Conservation (phyloP, 371 early-diverging fungal species). For the Chytridiales sp. region DNA sequence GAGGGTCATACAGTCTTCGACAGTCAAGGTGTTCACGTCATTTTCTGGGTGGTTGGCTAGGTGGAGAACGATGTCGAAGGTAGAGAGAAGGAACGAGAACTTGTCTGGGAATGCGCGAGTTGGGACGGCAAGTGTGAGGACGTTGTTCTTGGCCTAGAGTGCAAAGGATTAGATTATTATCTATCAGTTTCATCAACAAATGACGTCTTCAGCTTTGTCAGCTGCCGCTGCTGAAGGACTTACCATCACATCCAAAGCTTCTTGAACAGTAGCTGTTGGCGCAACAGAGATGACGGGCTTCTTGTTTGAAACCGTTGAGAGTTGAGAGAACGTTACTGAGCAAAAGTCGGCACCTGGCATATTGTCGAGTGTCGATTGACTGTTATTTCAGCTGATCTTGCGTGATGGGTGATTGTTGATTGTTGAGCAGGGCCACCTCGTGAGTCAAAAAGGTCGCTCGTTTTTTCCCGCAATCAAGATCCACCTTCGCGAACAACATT, state of each 20-base stretch:
- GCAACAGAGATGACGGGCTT: conserved; percentile 16
- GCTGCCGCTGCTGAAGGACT: not conserved
- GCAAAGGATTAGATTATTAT: not conserved
- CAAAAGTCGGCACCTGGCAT: too few species aligned
- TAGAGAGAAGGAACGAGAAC: conserved; percentile 21
- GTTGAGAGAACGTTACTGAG: too few species aligned
- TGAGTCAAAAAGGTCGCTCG: too few species aligned
- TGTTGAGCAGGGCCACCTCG: too few species aligned
- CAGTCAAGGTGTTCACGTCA: conserved; percentile 3
- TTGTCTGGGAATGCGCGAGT: conserved; percentile 27
- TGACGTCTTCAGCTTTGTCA: not conserved
- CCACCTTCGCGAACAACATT: too few species aligned
- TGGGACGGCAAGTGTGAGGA: conserved; percentile 24
- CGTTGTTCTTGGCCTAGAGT: conserved; percentile 18
- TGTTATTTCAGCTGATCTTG: too few species aligned
- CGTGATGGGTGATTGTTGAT: too few species aligned
- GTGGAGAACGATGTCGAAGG: conserved; percentile 26
- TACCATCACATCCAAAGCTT: conserved; percentile 23
- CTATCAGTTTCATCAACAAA: not conserved
- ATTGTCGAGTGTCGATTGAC: too few species aligned
- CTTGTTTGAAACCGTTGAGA: too few species aligned
- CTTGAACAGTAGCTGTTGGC: conserved; percentile 17
- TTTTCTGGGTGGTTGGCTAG: conserved; percentile 11
- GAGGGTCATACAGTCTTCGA: conserved; percentile 25
- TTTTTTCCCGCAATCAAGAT: too few species aligned